Percentiles rank a stretch among this genome's conserved stretches.
Evolutionary conservation across 371 early-diverging fungal genomes (phyloP).

Genomic region (Lichtheimia ramosa): DNA sequence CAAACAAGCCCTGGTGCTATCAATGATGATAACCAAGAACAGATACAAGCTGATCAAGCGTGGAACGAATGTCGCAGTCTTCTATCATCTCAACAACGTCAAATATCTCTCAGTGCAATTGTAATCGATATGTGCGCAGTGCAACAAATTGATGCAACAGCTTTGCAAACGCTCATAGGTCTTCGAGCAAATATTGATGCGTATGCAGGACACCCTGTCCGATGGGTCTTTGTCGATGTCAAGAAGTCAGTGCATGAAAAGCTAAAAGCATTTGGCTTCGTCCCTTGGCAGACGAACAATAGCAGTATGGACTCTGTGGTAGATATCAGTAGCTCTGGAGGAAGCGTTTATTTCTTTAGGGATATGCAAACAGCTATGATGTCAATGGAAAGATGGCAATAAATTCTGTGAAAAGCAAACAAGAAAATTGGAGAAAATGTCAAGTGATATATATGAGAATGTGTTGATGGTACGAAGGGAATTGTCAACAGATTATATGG

Average conservation of each 20-base stretch:
- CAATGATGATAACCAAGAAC: neutral
- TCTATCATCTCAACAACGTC: constrained; percentile 27
- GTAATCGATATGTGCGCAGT: constrained; percentile 76
- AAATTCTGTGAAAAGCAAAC: neutral
- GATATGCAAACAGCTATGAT: neutral
- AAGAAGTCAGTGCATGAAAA: constrained; percentile 4
- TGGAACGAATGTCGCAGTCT: constrained; percentile 9
- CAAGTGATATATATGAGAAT: neutral
- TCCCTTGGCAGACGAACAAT: neutral
- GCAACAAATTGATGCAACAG: constrained; percentile 71
- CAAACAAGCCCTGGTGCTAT: neutral
- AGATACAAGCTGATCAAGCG: neutral
- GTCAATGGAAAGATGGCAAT: neutral
- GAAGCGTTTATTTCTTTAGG: neutral
- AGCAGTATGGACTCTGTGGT: neutral
- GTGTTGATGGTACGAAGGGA: neutral
- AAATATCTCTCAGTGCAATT: constrained; percentile 54
- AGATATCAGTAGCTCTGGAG: neutral
- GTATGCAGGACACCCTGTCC: constrained; percentile 19
- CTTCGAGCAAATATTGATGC: constrained; percentile 37
- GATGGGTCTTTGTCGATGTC: constrained; percentile 23
- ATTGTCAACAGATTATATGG: neutral
- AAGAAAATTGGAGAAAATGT: neutral
- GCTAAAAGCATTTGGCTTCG: constrained; percentile 14
- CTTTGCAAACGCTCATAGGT: constrained; percentile 64